phyloP scores from a whole-genome alignment of 768 basidiomycete genomes.

The Mrakia frigida region DNA sequence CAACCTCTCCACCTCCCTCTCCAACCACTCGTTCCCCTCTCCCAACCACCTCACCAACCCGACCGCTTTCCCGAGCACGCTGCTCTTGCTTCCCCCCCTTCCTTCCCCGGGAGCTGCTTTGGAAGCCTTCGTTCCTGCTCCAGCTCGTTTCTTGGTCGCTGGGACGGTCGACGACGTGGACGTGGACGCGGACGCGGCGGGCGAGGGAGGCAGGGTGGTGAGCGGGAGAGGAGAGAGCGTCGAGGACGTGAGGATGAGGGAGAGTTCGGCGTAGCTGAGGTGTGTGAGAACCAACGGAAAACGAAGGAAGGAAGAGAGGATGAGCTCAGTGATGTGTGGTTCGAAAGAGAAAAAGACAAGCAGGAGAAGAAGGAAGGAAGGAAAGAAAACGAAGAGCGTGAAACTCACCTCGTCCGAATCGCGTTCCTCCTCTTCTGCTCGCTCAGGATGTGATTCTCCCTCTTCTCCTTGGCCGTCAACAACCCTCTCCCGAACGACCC shows the following conservation, averaged over 20 bases:
- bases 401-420: slow-evolving; percentile 71
- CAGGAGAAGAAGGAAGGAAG: background rate
- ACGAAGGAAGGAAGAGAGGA: background rate
- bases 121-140: background rate
- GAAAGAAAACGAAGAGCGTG: no score
- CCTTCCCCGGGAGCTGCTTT: background rate
- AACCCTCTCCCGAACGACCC: background rate
- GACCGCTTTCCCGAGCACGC: slow-evolving; percentile 77
- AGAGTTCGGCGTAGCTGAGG: slow-evolving; percentile 26
- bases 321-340: background rate
- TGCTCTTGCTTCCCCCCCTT: slow-evolving; percentile 60
- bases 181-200: background rate
- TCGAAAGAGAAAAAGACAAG: no score
- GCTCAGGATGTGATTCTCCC: slow-evolving; percentile 88
- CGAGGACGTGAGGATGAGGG: slow-evolving; percentile 8
- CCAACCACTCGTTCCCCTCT: slow-evolving; percentile 66
- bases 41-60: slow-evolving; percentile 84
- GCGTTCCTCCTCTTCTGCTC: slow-evolving; percentile 90
- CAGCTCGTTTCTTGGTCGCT: background rate
- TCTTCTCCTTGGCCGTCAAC: slow-evolving; percentile 51
- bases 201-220: background rate
- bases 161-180: slow-evolving; percentile 2
- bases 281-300: no score
- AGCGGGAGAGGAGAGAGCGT: background rate
- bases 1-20: slow-evolving; percentile 55